Evolutionary conservation across 2,329 filamentous ascomycete species (phyloP).

Genomic region (Dryadomyces quercivorus): DNA sequence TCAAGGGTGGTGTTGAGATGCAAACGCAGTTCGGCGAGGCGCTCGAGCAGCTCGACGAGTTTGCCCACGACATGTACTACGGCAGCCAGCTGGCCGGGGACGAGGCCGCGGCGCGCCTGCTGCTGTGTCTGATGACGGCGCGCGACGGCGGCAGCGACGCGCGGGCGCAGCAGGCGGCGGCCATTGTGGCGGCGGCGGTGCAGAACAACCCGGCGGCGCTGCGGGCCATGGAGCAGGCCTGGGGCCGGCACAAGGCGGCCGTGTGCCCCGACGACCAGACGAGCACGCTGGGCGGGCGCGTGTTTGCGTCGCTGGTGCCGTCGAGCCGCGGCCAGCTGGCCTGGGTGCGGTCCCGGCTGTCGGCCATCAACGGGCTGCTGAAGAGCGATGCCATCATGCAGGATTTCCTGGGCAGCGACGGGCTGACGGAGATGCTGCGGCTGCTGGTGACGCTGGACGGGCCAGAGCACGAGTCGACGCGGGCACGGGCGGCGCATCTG

Average conservation of each 20-base stretch:
- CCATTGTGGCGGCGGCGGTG: constrained; percentile 43
- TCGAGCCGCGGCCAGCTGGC: constrained; percentile 9
- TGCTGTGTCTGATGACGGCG: constrained; percentile 43
- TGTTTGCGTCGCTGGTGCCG: not conserved
- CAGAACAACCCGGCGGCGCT: constrained; percentile 56
- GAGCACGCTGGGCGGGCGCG: not conserved
- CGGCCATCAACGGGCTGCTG: constrained; percentile 43
- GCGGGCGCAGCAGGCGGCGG: constrained; percentile 39
- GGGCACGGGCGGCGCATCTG: constrained; percentile 43
- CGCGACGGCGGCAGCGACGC: constrained; percentile 14
- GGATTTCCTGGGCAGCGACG: constrained; percentile 41
- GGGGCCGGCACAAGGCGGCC: constrained; percentile 28
- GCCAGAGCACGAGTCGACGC: constrained; percentile 35
- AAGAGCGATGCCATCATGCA: constrained; percentile 37
- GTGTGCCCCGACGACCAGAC: constrained; percentile 21
- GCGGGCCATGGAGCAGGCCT: constrained; percentile 33
- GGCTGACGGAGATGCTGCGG: constrained; percentile 41
- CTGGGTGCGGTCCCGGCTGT: constrained; percentile 27
- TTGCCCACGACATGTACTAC: constrained; percentile 59
- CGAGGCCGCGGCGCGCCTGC: constrained; percentile 34
- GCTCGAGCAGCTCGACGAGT: constrained; percentile 46
- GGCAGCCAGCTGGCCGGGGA: constrained; percentile 50
- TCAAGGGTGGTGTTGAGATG: constrained; percentile 29
- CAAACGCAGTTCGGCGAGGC: constrained; percentile 31
- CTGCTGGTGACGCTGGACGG: constrained; percentile 31